These are phyloP conservation scores for Apiotrichum domesticum DNA, from an alignment of 1,284 basidiomycete species.

Conservation along the genomic window DNA sequence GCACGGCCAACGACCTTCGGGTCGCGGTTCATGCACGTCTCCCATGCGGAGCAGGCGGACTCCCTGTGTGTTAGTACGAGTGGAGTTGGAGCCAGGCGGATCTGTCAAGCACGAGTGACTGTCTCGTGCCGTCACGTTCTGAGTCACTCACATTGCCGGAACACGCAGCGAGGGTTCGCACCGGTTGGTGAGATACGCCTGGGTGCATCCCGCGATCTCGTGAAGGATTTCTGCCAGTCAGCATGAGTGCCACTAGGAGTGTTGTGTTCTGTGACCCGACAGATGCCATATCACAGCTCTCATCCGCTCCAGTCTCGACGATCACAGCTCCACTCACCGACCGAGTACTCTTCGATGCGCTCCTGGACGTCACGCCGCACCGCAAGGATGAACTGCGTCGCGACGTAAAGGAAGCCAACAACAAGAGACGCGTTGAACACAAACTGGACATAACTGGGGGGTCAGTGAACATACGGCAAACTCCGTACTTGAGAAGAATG, in stretches of 20 bases:
- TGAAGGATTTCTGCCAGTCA: constrained; percentile 65
- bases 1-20: constrained; percentile 82
- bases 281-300: no score
- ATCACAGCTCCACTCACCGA: constrained; percentile 55
- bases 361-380: constrained; percentile 85
- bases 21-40: constrained; percentile 93
- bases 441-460: constrained; percentile 77
- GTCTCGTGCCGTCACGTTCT: no score
- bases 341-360: constrained; percentile 79
- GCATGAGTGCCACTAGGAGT: neutral
- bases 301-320: constrained; percentile 5
- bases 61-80: constrained; percentile 38
- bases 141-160: constrained; percentile 61
- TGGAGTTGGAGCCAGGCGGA: neutral
- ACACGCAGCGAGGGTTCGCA: constrained; percentile 62
- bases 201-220: constrained; percentile 77
- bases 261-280: no score
- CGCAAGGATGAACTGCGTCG: constrained; percentile 77
- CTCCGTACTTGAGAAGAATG: constrained; percentile 67
- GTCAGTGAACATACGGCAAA: constrained; percentile 8
- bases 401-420: constrained; percentile 74
- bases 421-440: constrained; percentile 88
- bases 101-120: neutral
- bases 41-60: constrained; percentile 77
- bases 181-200: constrained; percentile 72